phyloP scores from a whole-genome alignment of 208 protist genomes.

The Naegleria gruberi region DNA sequence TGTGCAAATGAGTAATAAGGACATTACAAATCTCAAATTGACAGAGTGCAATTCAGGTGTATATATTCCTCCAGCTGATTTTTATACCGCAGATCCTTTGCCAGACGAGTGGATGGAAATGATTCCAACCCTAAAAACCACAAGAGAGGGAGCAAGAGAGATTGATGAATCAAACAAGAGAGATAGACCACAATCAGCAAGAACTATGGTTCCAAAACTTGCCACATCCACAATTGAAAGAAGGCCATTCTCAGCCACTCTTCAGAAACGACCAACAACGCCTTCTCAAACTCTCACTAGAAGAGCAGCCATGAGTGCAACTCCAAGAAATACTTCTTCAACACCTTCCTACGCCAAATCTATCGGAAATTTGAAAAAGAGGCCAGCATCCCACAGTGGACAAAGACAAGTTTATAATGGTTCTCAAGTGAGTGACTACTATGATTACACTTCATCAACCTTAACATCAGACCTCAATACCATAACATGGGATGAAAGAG shows the following conservation, averaged over 20 bases:
- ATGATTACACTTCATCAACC: neutral
- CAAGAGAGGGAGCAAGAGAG: neutral
- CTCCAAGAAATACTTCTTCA: neutral
- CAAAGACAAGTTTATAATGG: neutral
- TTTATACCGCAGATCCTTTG: conserved; percentile 24
- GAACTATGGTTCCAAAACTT: neutral
- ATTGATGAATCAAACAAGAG: neutral
- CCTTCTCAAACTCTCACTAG: neutral
- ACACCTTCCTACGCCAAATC: neutral
- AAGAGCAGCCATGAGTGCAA: neutral
- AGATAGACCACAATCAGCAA: neutral
- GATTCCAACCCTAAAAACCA: neutral
- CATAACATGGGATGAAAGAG: neutral
- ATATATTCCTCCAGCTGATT: conserved; percentile 15
- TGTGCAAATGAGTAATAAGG: neutral
- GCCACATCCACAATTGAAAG: neutral
- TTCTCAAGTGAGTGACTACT: neutral
- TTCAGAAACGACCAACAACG: neutral
- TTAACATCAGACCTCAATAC: neutral
- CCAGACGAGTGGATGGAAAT: conserved; percentile 28
- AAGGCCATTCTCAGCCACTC: neutral
- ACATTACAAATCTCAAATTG: neutral
- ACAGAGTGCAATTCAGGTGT: neutral
- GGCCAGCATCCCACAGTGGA: neutral
- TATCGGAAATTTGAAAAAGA: neutral